phyloP scores from a whole-genome alignment of 768 basidiomycete species.

The Pleurotus djamor region DNA sequence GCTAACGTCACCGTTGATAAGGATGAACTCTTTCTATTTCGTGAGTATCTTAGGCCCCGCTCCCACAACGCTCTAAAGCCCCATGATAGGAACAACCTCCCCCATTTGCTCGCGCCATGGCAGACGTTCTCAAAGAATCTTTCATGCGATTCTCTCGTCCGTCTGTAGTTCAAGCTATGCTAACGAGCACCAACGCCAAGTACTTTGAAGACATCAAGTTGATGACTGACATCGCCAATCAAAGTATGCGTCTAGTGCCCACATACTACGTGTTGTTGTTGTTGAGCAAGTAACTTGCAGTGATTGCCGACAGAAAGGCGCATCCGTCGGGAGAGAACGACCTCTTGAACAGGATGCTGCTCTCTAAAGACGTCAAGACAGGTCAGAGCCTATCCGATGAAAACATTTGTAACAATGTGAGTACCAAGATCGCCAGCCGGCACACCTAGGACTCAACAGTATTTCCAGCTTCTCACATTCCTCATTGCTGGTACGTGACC shows the following conservation, averaged over 20 bases:
- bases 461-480: slow-evolving; percentile 40
- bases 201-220: slow-evolving; percentile 37
- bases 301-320: slow-evolving; percentile 33
- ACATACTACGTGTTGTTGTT: not conserved
- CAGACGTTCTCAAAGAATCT: slow-evolving; percentile 35
- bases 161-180: slow-evolving; percentile 28
- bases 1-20: slow-evolving; percentile 11
- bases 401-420: slow-evolving; percentile 39
- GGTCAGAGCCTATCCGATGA: slow-evolving; percentile 37
- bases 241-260: slow-evolving; percentile 24
- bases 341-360: slow-evolving; percentile 43
- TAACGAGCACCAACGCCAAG: slow-evolving; percentile 30
- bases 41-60: slow-evolving; percentile 11
- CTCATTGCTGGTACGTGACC: slow-evolving; percentile 37
- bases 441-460: not conserved
- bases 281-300: slow-evolving; percentile 16
- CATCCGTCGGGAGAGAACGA: slow-evolving; percentile 39
- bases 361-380: slow-evolving; percentile 40
- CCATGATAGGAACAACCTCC: slow-evolving; percentile 25
- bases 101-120: slow-evolving; percentile 38
- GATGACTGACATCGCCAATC: slow-evolving; percentile 37
- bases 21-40: slow-evolving; percentile 45
- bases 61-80: no score
- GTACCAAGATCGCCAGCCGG: slow-evolving; percentile 3
- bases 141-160: slow-evolving; percentile 32